Conservation (phyloP, 352 stramenopile species). For the Plasmopara muralis region DNA sequence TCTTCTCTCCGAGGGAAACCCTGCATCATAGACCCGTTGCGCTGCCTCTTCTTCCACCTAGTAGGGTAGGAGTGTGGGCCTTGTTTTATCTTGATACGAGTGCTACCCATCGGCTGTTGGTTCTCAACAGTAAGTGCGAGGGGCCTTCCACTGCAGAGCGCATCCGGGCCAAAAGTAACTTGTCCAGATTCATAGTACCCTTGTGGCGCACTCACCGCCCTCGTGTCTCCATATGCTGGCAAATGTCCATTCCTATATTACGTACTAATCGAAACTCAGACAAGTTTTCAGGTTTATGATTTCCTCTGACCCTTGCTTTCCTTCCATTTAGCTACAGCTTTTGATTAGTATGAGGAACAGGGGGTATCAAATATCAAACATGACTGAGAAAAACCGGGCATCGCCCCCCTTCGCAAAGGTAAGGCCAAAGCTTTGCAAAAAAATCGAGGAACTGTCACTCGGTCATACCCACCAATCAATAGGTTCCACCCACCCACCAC, state of each 20-base stretch:
- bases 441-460: too few relatives aligned
- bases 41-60: slow-evolving; percentile 23
- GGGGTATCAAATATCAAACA: too few relatives aligned
- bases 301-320: too few relatives aligned
- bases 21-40: slow-evolving; percentile 19
- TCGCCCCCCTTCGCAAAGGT: too few relatives aligned
- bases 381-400: too few relatives aligned
- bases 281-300: too few relatives aligned
- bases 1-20: slow-evolving; percentile 75
- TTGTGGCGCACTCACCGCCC: slow-evolving; percentile 48
- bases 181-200: slow-evolving; percentile 74
- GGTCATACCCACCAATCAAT: too few relatives aligned
- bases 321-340: too few relatives aligned
- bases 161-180: slow-evolving; percentile 41
- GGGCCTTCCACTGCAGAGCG: slow-evolving; percentile 48
- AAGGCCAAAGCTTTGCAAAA: too few relatives aligned
- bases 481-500: background rate
- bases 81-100: slow-evolving; percentile 45
- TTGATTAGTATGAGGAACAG: too few relatives aligned
- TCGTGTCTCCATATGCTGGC: slow-evolving; percentile 77
- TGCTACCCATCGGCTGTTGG: slow-evolving; percentile 64
- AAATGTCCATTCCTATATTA: slow-evolving; percentile 28
- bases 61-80: slow-evolving; percentile 32
- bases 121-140: slow-evolving; percentile 65
- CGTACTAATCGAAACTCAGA: too few relatives aligned